phyloP scores from a whole-genome alignment of 2,329 filamentous ascomycete species.

The Penicillium digitatum region DNA sequence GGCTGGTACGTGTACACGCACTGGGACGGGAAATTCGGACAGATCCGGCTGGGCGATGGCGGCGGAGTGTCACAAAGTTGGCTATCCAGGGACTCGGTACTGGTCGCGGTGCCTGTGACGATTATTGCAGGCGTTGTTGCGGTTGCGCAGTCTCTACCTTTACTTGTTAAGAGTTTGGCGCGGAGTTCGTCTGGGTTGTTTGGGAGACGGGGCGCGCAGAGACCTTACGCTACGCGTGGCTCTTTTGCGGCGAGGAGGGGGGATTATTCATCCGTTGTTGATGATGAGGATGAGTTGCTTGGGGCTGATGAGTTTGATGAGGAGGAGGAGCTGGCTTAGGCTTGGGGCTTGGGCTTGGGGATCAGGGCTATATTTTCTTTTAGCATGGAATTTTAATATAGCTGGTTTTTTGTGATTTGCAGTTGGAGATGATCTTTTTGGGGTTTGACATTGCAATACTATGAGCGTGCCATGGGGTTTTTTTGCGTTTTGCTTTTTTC shows the following conservation, averaged over 20 bases:
- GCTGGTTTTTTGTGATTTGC: neutral
- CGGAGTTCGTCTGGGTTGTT: slow-evolving; percentile 56
- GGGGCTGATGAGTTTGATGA: slow-evolving; percentile 86
- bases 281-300: slow-evolving; percentile 89
- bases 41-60: slow-evolving; percentile 79
- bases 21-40: slow-evolving; percentile 86
- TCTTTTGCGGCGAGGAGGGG: slow-evolving; percentile 82
- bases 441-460: slow-evolving; percentile 19
- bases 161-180: slow-evolving; percentile 70
- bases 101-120: slow-evolving; percentile 76
- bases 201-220: slow-evolving; percentile 47
- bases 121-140: slow-evolving; percentile 79
- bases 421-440: neutral
- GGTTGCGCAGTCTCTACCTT: slow-evolving; percentile 65
- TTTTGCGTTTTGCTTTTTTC: slow-evolving; percentile 1
- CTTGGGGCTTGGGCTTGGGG: neutral
- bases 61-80: slow-evolving; percentile 28
- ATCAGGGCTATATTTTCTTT: neutral
- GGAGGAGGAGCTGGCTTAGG: slow-evolving; percentile 53
- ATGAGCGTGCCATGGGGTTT: slow-evolving; percentile 13
- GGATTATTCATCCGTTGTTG: slow-evolving; percentile 85
- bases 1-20: slow-evolving; percentile 83
- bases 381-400: neutral
- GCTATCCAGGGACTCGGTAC: slow-evolving; percentile 68
- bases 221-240: slow-evolving; percentile 80